Evolutionary conservation across 768 basidiomycete genomes (phyloP), one percentile per base, ranked within the genome.

Genomic region (Lactifluus hygrophoroides): DNA sequence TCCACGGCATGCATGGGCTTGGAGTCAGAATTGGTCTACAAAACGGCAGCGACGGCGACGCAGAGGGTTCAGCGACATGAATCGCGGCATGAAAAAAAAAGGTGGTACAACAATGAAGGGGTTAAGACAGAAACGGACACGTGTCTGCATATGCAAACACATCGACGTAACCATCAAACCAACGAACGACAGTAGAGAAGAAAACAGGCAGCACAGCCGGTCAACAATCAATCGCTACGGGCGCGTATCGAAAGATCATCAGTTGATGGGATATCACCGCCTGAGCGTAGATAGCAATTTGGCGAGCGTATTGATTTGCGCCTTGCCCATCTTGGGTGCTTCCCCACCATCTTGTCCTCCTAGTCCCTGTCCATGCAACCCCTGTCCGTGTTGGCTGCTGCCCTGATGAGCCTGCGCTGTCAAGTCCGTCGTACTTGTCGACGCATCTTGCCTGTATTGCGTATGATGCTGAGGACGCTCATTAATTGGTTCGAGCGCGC

Each of bases 241-340:
- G 38, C 38, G 40, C 38, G 27, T 17, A 19, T 23, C 11, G 25
- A n/a, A n/a, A 8, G 19, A 42, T 19, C 34, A 38, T 30, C 57
- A 58, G 3, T 27, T 47, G 51, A 40, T 32, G 30, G 16, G 16
- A 17, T 28, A 10, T 54, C 62, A 88, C 67, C 84, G 84, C 67
- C 86, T 78, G 72, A 90, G 71, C 51, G 87, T 86, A 57, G 85
- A 90, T 58, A 94, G 75, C 89, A 94, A 90, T 84, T 94, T 94
- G 57, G 91, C 91, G 66, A 94, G 76, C 42, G 89, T 81, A 66
- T 85, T 85, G 74, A 93, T 93, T 76, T 94, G 92, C 48, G 86
- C 88, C 72, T 86, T 92, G 75, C 90, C 85, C 67, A 89, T 86
- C 74, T 88, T 91, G 79, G 89, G 74, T 51, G 82, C 80, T 34